These are phyloP conservation scores for Perkinsus chesapeaki DNA, from an alignment of 169 alveolate species.

Conservation along the genomic window DNA sequence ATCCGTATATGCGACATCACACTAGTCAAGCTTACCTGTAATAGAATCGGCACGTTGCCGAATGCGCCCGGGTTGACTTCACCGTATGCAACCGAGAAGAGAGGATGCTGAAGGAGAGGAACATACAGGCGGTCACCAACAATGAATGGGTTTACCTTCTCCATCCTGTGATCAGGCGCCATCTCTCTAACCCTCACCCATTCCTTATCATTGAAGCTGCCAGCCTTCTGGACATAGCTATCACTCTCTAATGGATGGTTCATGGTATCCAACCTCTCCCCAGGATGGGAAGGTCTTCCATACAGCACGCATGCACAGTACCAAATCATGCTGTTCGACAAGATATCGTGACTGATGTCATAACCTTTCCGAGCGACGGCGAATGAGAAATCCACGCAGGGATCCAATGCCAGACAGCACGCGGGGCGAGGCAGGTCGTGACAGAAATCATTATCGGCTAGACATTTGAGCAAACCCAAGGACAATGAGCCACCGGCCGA, in stretches of 20 bases:
- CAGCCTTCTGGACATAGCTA: background rate
- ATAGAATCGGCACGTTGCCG: background rate
- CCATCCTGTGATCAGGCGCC: background rate
- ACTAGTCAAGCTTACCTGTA: background rate
- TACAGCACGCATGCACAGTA: background rate
- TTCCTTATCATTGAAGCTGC: background rate
- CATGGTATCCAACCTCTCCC: background rate
- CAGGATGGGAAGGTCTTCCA: background rate
- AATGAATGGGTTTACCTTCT: background rate
- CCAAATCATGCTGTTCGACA: background rate
- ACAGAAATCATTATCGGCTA: background rate
- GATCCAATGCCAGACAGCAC: background rate
- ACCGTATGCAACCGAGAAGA: background rate
- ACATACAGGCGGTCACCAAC: background rate
- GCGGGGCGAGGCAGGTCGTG: background rate
- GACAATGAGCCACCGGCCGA: background rate
- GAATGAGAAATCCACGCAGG: background rate
- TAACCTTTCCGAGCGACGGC: background rate
- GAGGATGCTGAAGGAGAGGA: background rate
- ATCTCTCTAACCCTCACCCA: background rate
- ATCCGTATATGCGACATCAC: background rate
- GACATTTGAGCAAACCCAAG: background rate
- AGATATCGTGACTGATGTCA: background rate
- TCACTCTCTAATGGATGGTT: background rate
- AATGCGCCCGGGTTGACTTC: background rate